Percentiles rank a stretch among this genome's conserved stretches.
phyloP scores from a whole-genome alignment of 345 rosid species.

The Eucalyptus regnans region DNA sequence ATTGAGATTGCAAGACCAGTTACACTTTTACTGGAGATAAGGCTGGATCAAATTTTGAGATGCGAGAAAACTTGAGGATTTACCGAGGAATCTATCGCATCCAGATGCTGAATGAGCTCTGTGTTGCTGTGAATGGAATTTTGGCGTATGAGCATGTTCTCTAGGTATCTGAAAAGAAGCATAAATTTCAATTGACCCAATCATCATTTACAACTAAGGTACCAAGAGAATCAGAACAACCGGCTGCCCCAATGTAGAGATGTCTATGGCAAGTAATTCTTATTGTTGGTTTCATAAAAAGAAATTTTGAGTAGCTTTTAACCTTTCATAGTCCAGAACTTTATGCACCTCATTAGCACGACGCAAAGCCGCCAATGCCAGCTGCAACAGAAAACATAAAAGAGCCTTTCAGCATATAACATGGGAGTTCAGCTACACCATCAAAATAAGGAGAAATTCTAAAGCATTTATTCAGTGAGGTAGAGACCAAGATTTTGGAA shows the following conservation, averaged over 20 bases:
- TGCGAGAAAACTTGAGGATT: background rate
- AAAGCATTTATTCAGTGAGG: background rate
- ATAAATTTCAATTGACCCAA: background rate
- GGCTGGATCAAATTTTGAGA: background rate
- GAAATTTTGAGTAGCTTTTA: background rate
- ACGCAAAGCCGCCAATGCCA: conserved; percentile 81
- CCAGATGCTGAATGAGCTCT: conserved; percentile 45
- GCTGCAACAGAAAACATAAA: conserved; percentile 20
- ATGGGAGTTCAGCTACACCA: background rate
- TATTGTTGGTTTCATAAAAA: background rate
- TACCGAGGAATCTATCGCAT: conserved; percentile 58
- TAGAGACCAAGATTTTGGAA: background rate
- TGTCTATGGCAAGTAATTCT: background rate
- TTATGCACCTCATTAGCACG: conserved; percentile 44
- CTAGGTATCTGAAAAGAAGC: conserved; percentile 43
- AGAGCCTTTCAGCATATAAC: background rate
- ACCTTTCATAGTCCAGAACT: conserved; percentile 77
- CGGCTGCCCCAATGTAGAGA: background rate
- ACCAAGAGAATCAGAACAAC: background rate
- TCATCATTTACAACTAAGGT: background rate
- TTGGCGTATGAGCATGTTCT: conserved; percentile 39
- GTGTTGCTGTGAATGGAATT: conserved; percentile 35
- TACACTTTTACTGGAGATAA: background rate
- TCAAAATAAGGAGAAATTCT: background rate
- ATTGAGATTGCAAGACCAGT: background rate